Percentiles rank a stretch among this genome's conserved stretches.
Evolutionary conservation across 2,329 filamentous ascomycete species (phyloP).

Genomic region (Scopulariopsis brevicaulis): DNA sequence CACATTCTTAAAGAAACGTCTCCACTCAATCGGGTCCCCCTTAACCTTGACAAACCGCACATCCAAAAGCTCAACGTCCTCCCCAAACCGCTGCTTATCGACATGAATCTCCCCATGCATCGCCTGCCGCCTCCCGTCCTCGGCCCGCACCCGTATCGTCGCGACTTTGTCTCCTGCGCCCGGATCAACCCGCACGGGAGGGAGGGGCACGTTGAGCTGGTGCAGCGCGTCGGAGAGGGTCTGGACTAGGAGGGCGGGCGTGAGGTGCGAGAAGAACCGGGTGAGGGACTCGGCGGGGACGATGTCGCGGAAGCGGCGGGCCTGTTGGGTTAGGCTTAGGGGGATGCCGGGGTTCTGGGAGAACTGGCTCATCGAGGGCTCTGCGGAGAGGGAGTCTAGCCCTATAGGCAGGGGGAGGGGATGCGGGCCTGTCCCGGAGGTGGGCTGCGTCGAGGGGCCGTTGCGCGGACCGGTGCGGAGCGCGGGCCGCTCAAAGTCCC

Average conservation of each 20-base stretch:
- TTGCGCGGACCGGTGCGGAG: conserved; percentile 28
- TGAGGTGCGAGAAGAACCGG: conserved; percentile 80
- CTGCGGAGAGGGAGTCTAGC: conserved; percentile 62
- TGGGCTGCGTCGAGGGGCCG: conserved; percentile 38
- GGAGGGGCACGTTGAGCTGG: conserved; percentile 69
- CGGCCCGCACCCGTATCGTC: conserved; percentile 61
- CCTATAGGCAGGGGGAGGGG: conserved; percentile 19
- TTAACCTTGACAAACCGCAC: conserved; percentile 90
- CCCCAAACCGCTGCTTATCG: conserved; percentile 49
- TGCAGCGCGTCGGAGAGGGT: conserved; percentile 74
- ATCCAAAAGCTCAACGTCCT: conserved; percentile 57
- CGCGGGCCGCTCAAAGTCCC: conserved; percentile 78
- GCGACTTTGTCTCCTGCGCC: conserved; percentile 22
- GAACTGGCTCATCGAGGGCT: conserved; percentile 82
- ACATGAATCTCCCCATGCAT: conserved; percentile 67
- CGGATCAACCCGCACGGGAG: conserved; percentile 33
- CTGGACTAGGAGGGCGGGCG: conserved; percentile 63
- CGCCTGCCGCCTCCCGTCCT: conserved; percentile 60
- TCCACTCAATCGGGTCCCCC: conserved; percentile 93
- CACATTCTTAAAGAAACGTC: conserved; percentile 94
- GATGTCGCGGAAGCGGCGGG: conserved; percentile 81
- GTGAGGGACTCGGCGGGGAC: conserved; percentile 79
- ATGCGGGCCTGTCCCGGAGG: conserved; percentile 20
- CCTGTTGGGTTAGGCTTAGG: conserved; percentile 77
- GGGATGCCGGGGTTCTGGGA: conserved; percentile 67